phyloP scores from a whole-genome alignment of 2,329 filamentous ascomycete species.

The Knoxdaviesia proteae region DNA sequence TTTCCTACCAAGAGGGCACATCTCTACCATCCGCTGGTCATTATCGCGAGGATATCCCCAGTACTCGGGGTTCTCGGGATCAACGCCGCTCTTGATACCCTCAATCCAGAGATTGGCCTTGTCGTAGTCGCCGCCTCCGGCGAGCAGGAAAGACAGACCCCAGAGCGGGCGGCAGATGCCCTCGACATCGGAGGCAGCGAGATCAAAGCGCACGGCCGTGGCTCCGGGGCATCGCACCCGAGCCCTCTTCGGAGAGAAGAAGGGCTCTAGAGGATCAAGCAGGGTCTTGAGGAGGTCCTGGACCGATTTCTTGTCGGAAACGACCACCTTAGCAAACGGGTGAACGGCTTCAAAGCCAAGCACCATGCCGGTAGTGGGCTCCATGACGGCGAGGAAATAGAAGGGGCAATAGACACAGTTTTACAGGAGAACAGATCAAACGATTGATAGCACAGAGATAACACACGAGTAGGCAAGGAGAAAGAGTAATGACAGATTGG shows the following conservation, averaged over 20 bases:
- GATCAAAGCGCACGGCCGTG: slow-evolving; percentile 58
- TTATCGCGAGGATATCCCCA: slow-evolving; percentile 60
- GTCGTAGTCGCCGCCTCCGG: slow-evolving; percentile 43
- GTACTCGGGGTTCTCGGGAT: slow-evolving; percentile 48
- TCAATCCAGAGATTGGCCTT: slow-evolving; percentile 42
- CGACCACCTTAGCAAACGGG: slow-evolving; percentile 30
- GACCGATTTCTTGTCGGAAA: slow-evolving; percentile 31
- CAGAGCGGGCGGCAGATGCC: slow-evolving; percentile 56
- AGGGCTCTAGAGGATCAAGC: slow-evolving; percentile 48
- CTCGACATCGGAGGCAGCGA: slow-evolving; percentile 57
- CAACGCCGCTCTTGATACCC: slow-evolving; percentile 49
- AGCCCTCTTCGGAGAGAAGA: slow-evolving; percentile 46
- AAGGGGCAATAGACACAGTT: no score
- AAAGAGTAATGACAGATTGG: no score
- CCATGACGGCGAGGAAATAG: no score
- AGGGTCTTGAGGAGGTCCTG: slow-evolving; percentile 40
- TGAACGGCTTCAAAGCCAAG: slow-evolving; percentile 32
- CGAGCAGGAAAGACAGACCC: slow-evolving; percentile 51
- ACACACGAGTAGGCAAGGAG: no score
- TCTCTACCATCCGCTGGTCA: slow-evolving; percentile 71
- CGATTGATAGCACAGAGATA: no score
- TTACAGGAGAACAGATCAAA: no score
- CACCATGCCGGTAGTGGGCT: slow-evolving; percentile 6
- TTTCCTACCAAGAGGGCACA: slow-evolving; percentile 45
- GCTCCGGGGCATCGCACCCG: slow-evolving; percentile 46